These are phyloP conservation scores for Amanita pallidorosea DNA, from an alignment of 768 basidiomycete species.

Conservation along the genomic window DNA sequence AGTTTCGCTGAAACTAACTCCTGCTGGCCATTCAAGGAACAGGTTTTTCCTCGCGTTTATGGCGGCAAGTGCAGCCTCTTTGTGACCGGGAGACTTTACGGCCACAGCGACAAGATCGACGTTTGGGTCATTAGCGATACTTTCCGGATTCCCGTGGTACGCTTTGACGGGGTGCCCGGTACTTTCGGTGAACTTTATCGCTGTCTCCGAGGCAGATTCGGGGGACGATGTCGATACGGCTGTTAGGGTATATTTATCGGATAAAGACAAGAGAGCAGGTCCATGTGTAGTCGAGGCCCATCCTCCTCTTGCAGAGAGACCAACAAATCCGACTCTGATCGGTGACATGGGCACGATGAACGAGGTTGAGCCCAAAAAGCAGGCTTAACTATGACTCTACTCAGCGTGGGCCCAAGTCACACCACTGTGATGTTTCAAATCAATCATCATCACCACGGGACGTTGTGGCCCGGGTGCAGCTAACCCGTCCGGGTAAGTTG, in stretches of 20 bases:
- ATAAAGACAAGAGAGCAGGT: constrained; percentile 15
- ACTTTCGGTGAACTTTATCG: constrained; percentile 17
- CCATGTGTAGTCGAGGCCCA: constrained; percentile 19
- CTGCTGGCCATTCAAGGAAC: constrained; percentile 31
- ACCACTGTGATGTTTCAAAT: no score
- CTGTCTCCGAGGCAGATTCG: constrained; percentile 19
- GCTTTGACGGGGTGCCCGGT: constrained; percentile 18
- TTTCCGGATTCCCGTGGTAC: constrained; percentile 19
- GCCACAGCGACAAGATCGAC: constrained; percentile 26
- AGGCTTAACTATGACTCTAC: no score
- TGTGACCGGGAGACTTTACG: constrained; percentile 21
- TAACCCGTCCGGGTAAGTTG: no score
- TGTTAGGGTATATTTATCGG: constrained; percentile 16
- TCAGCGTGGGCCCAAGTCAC: no score
- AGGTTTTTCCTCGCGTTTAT: constrained; percentile 26
- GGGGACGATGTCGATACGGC: constrained; percentile 24
- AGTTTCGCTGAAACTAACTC: constrained; percentile 19
- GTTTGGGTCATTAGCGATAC: constrained; percentile 22
- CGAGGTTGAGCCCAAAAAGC: no score
- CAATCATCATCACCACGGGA: no score
- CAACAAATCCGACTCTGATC: constrained; percentile 20
- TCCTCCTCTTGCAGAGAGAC: constrained; percentile 18
- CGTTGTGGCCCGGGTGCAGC: no score
- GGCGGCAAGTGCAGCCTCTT: constrained; percentile 16
- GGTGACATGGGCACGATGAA: background rate